phyloP scores from a whole-genome alignment of 768 basidiomycete species.

The Amanita exitialis region DNA sequence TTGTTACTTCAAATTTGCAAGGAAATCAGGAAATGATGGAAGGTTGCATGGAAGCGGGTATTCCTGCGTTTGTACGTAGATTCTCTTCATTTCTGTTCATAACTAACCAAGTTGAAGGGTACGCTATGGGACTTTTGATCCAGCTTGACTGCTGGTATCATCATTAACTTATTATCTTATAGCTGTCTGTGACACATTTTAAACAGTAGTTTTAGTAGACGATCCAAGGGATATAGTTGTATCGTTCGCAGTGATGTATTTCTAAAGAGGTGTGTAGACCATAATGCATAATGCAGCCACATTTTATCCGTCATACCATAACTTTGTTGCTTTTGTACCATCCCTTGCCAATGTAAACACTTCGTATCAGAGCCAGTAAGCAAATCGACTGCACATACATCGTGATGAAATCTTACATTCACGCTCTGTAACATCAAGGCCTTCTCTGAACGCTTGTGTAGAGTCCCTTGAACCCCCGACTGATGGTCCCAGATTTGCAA shows the following conservation, averaged over 20 bases:
- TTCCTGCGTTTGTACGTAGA: constrained; percentile 49
- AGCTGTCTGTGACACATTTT: neutral
- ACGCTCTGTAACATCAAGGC: constrained; percentile 86
- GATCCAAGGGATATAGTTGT: too few relatives aligned
- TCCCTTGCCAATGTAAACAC: constrained; percentile 2
- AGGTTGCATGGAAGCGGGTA: constrained; percentile 62
- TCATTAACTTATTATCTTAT: neutral
- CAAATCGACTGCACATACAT: neutral
- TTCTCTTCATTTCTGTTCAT: constrained; percentile 1
- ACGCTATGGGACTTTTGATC: constrained; percentile 61
- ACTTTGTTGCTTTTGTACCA: neutral
- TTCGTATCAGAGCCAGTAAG: neutral
- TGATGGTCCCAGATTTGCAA: constrained; percentile 59
- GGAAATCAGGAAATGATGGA: constrained; percentile 81
- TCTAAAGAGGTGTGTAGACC: too few relatives aligned
- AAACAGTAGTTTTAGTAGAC: neutral
- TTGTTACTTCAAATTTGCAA: constrained; percentile 72
- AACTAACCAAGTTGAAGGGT: constrained; percentile 23
- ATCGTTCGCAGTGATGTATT: neutral
- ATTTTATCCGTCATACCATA: neutral
- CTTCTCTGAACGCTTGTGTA: constrained; percentile 78
- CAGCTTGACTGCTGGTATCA: neutral
- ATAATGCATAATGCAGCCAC: neutral
- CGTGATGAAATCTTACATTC: constrained; percentile 52
- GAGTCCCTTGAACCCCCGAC: constrained; percentile 42